These are phyloP conservation scores for Sisymbrium irio DNA, from an alignment of 345 rosid species.

Conservation along the genomic window DNA sequence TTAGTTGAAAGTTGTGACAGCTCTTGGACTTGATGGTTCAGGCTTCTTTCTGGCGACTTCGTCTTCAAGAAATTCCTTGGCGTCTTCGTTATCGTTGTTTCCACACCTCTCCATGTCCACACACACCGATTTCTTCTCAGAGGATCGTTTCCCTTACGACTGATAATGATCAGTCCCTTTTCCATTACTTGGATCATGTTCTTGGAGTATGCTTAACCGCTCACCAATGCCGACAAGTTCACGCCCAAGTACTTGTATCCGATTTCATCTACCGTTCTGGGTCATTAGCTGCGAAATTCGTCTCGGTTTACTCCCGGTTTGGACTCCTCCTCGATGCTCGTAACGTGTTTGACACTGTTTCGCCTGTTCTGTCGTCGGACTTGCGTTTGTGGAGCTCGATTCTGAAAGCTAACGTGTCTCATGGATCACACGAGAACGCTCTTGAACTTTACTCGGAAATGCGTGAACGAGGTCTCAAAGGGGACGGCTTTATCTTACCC, in stretches of 20 bases:
- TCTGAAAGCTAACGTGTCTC: slow-evolving; percentile 47
- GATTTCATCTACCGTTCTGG: slow-evolving; percentile 36
- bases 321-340: slow-evolving; percentile 45
- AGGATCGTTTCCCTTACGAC: slow-evolving; percentile 10
- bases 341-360: slow-evolving; percentile 44
- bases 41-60: slow-evolving; percentile 29
- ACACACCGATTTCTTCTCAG: slow-evolving; percentile 6
- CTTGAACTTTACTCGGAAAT: slow-evolving; percentile 46
- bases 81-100: slow-evolving; percentile 9
- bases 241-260: slow-evolving; percentile 39
- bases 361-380: slow-evolving; percentile 36
- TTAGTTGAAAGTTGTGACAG: neutral
- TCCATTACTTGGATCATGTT: slow-evolving; percentile 37
- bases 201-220: slow-evolving; percentile 41
- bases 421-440: slow-evolving; percentile 40
- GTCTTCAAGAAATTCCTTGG: slow-evolving; percentile 14
- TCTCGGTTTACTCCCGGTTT: slow-evolving; percentile 48
- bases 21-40: slow-evolving; percentile 16
- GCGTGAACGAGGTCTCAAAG: slow-evolving; percentile 47
- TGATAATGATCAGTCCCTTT: slow-evolving; percentile 22
- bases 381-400: slow-evolving; percentile 57
- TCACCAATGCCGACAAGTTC: slow-evolving; percentile 44
- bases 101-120: slow-evolving; percentile 10
- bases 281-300: slow-evolving; percentile 55
- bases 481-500: slow-evolving; percentile 63